These are phyloP conservation scores for Gracilaria domingensis DNA, from an alignment of 23 red algal genomes.

Conservation along the genomic window DNA sequence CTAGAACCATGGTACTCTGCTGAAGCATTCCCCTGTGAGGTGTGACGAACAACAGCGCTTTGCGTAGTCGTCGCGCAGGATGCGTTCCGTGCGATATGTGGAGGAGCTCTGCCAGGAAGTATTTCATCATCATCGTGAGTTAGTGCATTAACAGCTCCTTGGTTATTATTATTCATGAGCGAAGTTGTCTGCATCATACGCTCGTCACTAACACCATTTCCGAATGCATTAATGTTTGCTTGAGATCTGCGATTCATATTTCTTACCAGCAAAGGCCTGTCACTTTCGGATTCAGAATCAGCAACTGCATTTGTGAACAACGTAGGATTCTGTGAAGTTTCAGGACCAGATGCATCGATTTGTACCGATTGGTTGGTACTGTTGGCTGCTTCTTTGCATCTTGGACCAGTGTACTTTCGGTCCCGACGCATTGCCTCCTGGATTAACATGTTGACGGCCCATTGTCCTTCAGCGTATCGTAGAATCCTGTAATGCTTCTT, in stretches of 20 bases:
- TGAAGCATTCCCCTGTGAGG: no score
- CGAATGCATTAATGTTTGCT: no score
- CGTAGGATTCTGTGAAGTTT: background rate
- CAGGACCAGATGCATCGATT: no score
- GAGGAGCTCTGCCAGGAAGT: background rate
- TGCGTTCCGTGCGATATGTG: background rate
- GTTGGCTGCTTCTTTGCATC: no score
- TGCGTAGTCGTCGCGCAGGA: background rate
- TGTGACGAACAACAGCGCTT: background rate
- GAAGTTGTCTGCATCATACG: background rate
- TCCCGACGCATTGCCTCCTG: background rate
- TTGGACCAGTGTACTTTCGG: background rate
- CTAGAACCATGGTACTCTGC: no score
- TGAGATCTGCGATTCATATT: background rate
- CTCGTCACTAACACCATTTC: background rate
- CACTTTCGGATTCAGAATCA: no score
- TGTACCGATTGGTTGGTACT: no score
- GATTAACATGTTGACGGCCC: background rate
- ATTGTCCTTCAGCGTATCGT: background rate
- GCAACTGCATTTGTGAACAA: background rate
- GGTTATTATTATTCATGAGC: background rate
- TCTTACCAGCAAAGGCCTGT: no score
- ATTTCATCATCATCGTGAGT: no score
- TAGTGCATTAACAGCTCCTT: background rate
- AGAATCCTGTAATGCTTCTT: conserved; percentile 1